Evolutionary conservation across 805 yeast genomes (phyloP).

Genomic region (Suhomyces emberorum): DNA sequence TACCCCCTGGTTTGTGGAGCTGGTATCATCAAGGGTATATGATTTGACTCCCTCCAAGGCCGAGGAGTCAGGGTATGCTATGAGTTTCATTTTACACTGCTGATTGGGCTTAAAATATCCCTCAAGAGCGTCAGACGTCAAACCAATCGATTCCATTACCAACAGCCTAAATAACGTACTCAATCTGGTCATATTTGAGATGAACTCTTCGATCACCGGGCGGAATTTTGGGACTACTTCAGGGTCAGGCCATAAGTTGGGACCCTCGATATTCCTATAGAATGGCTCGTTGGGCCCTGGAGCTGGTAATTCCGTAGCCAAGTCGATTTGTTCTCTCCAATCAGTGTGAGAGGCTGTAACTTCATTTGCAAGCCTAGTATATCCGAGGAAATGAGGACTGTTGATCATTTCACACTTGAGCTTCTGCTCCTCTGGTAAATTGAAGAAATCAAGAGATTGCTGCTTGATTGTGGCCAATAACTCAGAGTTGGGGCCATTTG

Average conservation of each 20-base stretch:
- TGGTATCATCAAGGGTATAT: slow-evolving; percentile 26
- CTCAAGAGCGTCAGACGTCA: slow-evolving; percentile 44
- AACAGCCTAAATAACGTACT: slow-evolving; percentile 41
- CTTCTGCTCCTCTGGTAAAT: slow-evolving; percentile 45
- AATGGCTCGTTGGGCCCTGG: slow-evolving; percentile 38
- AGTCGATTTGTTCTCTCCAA: slow-evolving; percentile 61
- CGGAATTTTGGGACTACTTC: slow-evolving; percentile 41
- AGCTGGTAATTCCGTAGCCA: slow-evolving; percentile 50
- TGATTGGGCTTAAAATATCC: slow-evolving; percentile 50
- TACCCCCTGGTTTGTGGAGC: slow-evolving; percentile 44
- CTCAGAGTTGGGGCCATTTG: slow-evolving; percentile 30
- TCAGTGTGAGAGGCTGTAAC: slow-evolving; percentile 52
- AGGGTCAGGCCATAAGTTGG: slow-evolving; percentile 52
- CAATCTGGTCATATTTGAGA: slow-evolving; percentile 44
- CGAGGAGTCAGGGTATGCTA: slow-evolving; percentile 51
- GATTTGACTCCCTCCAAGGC: slow-evolving; percentile 21
- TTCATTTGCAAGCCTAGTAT: slow-evolving; percentile 54
- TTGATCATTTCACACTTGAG: slow-evolving; percentile 48
- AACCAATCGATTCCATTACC: slow-evolving; percentile 55
- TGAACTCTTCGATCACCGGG: slow-evolving; percentile 39
- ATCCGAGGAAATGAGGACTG: slow-evolving; percentile 59
- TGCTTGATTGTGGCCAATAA: slow-evolving; percentile 35
- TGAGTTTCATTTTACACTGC: slow-evolving; percentile 51
- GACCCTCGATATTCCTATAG: slow-evolving; percentile 54
- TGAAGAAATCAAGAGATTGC: slow-evolving; percentile 44